Evolutionary conservation across 345 rosid genomes (phyloP), one percentile per base, ranked within the genome.

Genomic region (Lepidium sativum): DNA sequence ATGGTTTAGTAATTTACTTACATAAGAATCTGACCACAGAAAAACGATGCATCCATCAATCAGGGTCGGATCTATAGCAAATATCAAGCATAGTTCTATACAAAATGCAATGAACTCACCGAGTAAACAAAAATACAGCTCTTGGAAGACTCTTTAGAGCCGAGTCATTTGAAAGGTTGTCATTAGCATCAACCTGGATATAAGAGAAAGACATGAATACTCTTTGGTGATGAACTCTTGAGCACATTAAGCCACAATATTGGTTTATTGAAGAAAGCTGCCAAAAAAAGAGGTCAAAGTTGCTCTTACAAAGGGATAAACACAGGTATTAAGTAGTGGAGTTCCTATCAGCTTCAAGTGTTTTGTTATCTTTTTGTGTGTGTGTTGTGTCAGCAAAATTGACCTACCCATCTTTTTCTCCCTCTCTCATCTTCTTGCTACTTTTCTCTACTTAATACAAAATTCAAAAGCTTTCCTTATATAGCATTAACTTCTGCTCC

Each of bases 401-500:
- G 53, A 54, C 77, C 69, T 47, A 54, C 68, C 63, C 13, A 68
- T 39, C 44, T 53, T 16, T 41, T 48, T 37, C 29, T 58, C 9
- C 41, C 32, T 53, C 49, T 53, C 39, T 67, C 73, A 29, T 60
- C 44, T 67, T 68, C 68, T 73, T 40, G 31, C 59, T 47, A 54
- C 72, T 53, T 66, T 60, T 39, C 56, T 51, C 51, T 27, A 65
- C 56, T 59, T 59, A 47, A 39, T 60, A 37, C 67, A 25, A 38
- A 64, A 17, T 29, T 47, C 53, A 48, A 54, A 57, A 55, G 54
- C 59, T 67, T 75, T 73, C 76, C 78, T 42, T 78, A 64, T 57
- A 76, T 72, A 81, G 77, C 69, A 68, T 52, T 52, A 56, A 61
- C 75, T 10, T 65, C 66, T 74, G 27, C 61, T 64, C 62, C 79